Conservation (phyloP, 352 stramenopile genomes). For the Globisporangium echinulatum region DNA sequence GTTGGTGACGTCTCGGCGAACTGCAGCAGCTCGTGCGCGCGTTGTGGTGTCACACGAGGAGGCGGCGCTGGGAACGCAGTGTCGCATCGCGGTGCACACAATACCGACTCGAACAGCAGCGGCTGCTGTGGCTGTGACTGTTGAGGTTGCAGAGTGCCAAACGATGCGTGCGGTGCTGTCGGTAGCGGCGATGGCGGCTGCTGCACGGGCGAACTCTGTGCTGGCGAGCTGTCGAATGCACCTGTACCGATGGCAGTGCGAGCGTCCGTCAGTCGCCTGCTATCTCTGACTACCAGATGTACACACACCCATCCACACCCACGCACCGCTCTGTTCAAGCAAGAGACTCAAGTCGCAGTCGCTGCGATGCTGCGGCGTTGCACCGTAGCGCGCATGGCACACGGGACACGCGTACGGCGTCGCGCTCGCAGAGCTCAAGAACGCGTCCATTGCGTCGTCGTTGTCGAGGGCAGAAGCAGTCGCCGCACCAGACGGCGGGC, state of each 20-base stretch:
- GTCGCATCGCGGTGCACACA: too few relatives aligned
- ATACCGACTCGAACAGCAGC: too few relatives aligned
- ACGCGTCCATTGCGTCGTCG: constrained; percentile 33
- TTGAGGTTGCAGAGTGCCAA: neutral
- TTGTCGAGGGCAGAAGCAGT: constrained; percentile 11
- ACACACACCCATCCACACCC: neutral
- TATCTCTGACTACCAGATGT: neutral
- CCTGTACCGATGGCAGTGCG: constrained; percentile 1
- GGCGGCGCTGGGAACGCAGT: too few relatives aligned
- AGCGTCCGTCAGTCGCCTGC: neutral
- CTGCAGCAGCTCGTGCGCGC: constrained; percentile 18
- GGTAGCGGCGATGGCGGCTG: too few relatives aligned
- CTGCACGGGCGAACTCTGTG: neutral
- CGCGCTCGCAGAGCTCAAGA: constrained; percentile 22
- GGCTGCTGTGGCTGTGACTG: neutral
- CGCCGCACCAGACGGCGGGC: constrained; percentile 6
- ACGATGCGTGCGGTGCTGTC: too few relatives aligned
- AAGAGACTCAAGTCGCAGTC: constrained; percentile 62
- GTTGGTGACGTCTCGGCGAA: constrained; percentile 5
- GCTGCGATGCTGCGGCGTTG: constrained; percentile 28
- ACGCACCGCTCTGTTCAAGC: constrained; percentile 43
- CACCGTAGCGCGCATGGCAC: constrained; percentile 40
- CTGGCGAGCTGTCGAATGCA: constrained; percentile 7
- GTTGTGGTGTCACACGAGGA: too few relatives aligned
- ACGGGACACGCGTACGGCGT: constrained; percentile 41